Conservation (phyloP, 1,284 basidiomycete species). For the Cerrena zonata region DNA sequence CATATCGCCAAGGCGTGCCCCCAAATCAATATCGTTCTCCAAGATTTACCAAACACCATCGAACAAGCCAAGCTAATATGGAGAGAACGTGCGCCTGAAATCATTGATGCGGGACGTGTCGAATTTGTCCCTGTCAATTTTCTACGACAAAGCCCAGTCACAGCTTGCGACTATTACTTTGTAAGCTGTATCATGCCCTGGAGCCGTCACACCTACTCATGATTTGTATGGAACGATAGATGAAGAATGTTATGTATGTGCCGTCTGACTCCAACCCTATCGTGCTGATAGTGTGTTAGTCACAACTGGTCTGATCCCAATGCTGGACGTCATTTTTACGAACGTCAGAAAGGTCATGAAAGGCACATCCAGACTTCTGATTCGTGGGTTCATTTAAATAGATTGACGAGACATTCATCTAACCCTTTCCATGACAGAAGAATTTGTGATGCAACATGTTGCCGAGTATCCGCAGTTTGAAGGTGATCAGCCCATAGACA, state of each 20-base stretch:
- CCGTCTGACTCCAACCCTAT: neutral
- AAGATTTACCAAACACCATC: conserved; percentile 40
- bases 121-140: conserved; percentile 40
- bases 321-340: conserved; percentile 20
- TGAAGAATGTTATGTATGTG: conserved; percentile 1
- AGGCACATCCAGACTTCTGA: conserved; percentile 14
- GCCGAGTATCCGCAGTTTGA: too few relatives aligned
- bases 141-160: conserved; percentile 36
- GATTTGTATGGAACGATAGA: neutral
- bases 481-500: too few relatives aligned
- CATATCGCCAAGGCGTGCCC: conserved; percentile 36
- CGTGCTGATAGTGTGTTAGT: too few relatives aligned
- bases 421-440: conserved; percentile 16
- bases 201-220: neutral
- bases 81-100: conserved; percentile 29
- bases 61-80: conserved; percentile 32
- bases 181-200: conserved; percentile 23
- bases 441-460: conserved; percentile 18
- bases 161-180: conserved; percentile 40
- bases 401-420: too few relatives aligned
- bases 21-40: conserved; percentile 38
- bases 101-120: conserved; percentile 29
- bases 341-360: conserved; percentile 22
- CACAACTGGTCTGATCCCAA: conserved; percentile 26
- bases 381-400: conserved; percentile 22